These are phyloP conservation scores for Endocarpon pusillum DNA, from an alignment of 495 filamentous ascomycete genomes.

Conservation along the genomic window DNA sequence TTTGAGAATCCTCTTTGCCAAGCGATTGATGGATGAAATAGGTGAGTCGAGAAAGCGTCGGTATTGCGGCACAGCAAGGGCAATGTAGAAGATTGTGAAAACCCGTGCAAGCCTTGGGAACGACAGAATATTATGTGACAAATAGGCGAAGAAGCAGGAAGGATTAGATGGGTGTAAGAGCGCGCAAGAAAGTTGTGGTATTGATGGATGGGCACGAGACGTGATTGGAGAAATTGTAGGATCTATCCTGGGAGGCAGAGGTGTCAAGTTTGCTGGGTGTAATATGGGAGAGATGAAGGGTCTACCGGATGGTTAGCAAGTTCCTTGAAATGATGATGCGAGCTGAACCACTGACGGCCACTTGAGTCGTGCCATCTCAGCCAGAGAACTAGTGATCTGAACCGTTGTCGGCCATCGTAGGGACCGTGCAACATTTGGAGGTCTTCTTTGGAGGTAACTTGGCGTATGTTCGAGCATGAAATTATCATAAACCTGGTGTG, in stretches of 20 bases:
- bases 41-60: conserved; percentile 48
- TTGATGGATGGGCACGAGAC: conserved; percentile 67
- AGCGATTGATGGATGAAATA: conserved; percentile 39
- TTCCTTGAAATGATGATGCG: background rate
- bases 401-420: conserved; percentile 60
- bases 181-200: conserved; percentile 70
- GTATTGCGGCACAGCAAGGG: conserved; percentile 49
- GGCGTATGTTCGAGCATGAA: conserved; percentile 58
- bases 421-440: conserved; percentile 44
- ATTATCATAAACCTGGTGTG: conserved; percentile 42
- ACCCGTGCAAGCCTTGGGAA: conserved; percentile 65
- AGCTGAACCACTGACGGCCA: conserved; percentile 53
- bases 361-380: conserved; percentile 57
- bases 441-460: conserved; percentile 60
- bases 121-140: conserved; percentile 63
- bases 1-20: conserved; percentile 28
- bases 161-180: conserved; percentile 79
- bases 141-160: conserved; percentile 68
- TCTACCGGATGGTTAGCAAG: conserved; percentile 14
- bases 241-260: conserved; percentile 45
- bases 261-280: conserved; percentile 48
- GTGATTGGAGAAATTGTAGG: conserved; percentile 58
- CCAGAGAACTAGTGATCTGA: conserved; percentile 65
- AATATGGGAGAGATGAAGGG: conserved; percentile 73
- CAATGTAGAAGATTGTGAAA: conserved; percentile 51